Conservation (phyloP, 768 basidiomycete genomes). For the Lactarius vividus region DNA sequence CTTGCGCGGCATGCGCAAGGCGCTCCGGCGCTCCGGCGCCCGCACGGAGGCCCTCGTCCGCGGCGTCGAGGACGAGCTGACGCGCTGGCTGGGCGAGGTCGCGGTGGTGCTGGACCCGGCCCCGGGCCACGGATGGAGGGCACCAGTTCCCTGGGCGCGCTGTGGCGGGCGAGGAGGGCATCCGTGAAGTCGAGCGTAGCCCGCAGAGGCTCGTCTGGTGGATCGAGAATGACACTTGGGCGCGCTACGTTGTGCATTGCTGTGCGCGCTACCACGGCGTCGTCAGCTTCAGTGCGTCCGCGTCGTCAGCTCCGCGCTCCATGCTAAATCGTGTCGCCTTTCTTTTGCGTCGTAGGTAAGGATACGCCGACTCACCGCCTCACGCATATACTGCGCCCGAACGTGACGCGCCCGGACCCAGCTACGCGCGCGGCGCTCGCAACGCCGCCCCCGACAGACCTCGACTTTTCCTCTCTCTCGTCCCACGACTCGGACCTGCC, state of each 20-base stretch:
- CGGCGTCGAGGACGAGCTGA: conserved; percentile 64
- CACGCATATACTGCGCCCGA: conserved; percentile 79
- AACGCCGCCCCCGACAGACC: conserved; percentile 73
- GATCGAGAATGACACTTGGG: conserved; percentile 68
- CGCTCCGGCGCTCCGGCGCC: conserved; percentile 59
- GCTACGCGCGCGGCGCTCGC: conserved; percentile 45
- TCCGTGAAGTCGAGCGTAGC: conserved; percentile 65
- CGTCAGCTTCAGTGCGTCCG: conserved; percentile 73
- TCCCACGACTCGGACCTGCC: conserved; percentile 50
- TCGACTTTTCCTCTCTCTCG: conserved; percentile 51
- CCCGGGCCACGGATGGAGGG: conserved; percentile 36
- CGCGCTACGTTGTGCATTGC: conserved; percentile 79
- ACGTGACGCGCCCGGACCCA: conserved; percentile 59
- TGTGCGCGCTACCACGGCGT: conserved; percentile 76
- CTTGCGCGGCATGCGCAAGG: conserved; percentile 68
- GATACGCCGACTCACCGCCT: conserved; percentile 54
- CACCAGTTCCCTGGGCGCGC: conserved; percentile 41
- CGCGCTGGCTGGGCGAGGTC: conserved; percentile 58
- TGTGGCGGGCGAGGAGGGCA: conserved; percentile 50
- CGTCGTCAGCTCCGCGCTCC: conserved; percentile 2
- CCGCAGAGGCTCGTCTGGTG: conserved; percentile 71
- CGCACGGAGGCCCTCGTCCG: conserved; percentile 59
- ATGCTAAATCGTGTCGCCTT: background rate
- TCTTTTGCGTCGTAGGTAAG: conserved; percentile 44
- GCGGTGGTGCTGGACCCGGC: conserved; percentile 55